Evolutionary conservation across 768 basidiomycete genomes (phyloP).

Genomic region (Kwoniella pini): DNA sequence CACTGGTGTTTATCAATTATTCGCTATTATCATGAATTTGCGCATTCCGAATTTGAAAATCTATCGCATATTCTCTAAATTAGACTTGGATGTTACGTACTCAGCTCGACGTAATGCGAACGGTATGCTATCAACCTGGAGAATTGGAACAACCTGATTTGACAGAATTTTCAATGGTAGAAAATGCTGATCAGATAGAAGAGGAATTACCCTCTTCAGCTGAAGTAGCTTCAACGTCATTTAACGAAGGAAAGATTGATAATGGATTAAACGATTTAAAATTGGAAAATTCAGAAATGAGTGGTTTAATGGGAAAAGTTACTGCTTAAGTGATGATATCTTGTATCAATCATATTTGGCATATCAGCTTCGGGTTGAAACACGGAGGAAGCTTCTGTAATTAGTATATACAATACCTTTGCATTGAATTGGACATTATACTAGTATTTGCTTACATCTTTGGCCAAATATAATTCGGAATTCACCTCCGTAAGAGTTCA

Average conservation of each 20-base stretch:
- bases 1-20: too few species aligned
- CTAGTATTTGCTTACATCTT: too few species aligned
- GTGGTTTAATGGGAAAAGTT: slow-evolving; percentile 2
- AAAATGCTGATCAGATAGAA: neutral
- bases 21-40: too few species aligned
- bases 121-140: slow-evolving; percentile 42
- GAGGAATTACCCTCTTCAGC: slow-evolving; percentile 1
- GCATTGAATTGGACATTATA: too few species aligned
- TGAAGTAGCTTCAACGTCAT: neutral
- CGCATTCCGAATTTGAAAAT: too few species aligned
- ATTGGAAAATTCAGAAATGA: neutral
- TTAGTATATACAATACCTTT: too few species aligned
- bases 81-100: slow-evolving; percentile 39
- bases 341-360: too few species aligned
- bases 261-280: neutral
- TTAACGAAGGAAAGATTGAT: neutral
- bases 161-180: slow-evolving; percentile 36
- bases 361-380: too few species aligned
- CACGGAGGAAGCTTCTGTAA: too few species aligned
- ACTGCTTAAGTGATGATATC: slow-evolving; percentile 4
- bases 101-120: slow-evolving; percentile 43
- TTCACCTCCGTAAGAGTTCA: too few species aligned
- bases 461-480: neutral
- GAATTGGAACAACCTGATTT: slow-evolving; percentile 41
- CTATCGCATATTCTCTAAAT: too few species aligned